Base-by-base conservation (phyloP, 2,329 filamentous ascomycete genomes). In the Ophiostoma quercus region DNA sequence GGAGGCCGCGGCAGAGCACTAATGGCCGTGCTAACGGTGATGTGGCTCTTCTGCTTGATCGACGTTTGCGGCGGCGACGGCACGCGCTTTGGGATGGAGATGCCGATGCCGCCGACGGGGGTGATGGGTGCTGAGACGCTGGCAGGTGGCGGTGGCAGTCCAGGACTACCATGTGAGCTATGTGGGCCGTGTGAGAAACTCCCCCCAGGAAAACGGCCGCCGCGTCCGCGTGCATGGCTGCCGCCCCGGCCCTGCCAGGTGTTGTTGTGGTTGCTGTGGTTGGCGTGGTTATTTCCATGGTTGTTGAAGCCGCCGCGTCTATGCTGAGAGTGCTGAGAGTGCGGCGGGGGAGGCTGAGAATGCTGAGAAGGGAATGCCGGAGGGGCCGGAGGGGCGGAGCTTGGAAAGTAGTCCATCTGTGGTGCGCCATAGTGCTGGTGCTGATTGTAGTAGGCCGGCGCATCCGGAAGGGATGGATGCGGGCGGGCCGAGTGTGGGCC, bases 351-450 rank as follows among this genome's bases (percentile, higher is more conserved):
- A 1, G 34, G 34, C 34, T 34, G 34, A 34, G 34, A 34, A 34
- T 34, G 34, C 34, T 34, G 34, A 34, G 34, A 34, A 34, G 34
- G 8, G 34, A 34, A 34, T 34, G 34, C 34, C 8, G 34, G 34
- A 34, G 34, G 34, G 34, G 5, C 34, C 34, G 34, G 34, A 0
- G 74, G 70, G 14, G 75, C 73, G 9, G 72, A 74, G n/a, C 34
- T 65, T 2, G 71, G 67, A 39, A 69, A 73, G 66, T 70, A 71
- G 65, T 69, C 70, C 1, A 68, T 14, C 29, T 71, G 68, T 2
- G 71, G 72, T 1, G 69, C 67, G 16, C 68, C 67, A 32, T 71
- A 72, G 11, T 72, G 70, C 57, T 69, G 72, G 12, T 72, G 70
- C 57, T 69, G 72, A 67, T 70, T 69, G 62, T 72, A 72, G 60